Conservation (phyloP, 805 yeast genomes). For the Pichia heedii region DNA sequence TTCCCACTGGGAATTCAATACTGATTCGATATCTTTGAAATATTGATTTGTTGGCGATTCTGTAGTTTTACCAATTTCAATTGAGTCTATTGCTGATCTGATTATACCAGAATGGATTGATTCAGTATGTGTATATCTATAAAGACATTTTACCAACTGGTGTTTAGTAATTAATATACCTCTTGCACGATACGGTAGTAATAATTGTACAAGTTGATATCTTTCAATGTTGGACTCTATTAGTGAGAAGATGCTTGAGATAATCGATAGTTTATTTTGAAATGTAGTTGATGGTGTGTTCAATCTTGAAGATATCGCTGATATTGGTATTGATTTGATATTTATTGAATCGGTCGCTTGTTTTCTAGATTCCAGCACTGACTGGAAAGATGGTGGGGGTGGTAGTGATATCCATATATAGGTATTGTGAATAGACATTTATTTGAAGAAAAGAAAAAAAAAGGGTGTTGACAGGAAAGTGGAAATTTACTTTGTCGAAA, state of each 20-base stretch:
- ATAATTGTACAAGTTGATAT: neutral
- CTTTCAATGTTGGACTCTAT: slow-evolving; percentile 3
- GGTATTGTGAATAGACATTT: neutral
- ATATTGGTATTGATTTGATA: neutral
- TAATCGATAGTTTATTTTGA: neutral
- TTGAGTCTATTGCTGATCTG: neutral
- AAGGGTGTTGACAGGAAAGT: no score
- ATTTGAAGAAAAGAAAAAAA: no score
- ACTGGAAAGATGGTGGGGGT: neutral
- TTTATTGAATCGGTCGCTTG: neutral
- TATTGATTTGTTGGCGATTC: slow-evolving; percentile 1
- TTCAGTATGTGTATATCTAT: slow-evolving; percentile 2
- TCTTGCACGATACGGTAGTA: slow-evolving; percentile 4
- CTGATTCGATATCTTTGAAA: neutral
- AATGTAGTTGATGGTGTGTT: neutral
- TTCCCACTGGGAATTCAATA: slow-evolving; percentile 3
- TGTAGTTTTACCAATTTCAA: slow-evolving; percentile 3
- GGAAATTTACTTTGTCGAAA: no score
- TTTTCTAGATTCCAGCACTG: neutral
- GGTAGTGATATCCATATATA: neutral
- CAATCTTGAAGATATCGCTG: slow-evolving; percentile 1
- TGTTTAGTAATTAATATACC: slow-evolving; percentile 3
- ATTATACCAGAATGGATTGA: slow-evolving; percentile 1
- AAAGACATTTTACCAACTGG: neutral
- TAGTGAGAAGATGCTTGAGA: neutral